phyloP scores from a whole-genome alignment of 371 early-diverging fungal species.

The Rozella allomycis region DNA sequence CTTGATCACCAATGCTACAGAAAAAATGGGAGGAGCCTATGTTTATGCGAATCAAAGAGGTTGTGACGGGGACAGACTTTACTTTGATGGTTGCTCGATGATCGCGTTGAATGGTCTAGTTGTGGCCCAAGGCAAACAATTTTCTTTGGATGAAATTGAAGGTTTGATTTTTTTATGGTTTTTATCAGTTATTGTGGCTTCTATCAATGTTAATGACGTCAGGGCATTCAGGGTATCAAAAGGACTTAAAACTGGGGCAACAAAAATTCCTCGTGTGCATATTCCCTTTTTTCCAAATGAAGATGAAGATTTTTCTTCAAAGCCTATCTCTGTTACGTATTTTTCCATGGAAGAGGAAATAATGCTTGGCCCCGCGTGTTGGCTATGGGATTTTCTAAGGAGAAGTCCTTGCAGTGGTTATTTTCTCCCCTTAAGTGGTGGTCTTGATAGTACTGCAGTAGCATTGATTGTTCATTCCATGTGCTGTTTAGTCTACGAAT shows the following conservation, averaged over 20 bases:
- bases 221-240: constrained; percentile 50
- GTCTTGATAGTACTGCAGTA: constrained; percentile 85
- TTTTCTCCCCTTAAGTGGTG: constrained; percentile 89
- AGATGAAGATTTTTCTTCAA: constrained; percentile 21
- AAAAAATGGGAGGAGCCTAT: constrained; percentile 81
- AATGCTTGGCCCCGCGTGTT: constrained; percentile 85
- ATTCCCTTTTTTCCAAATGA: constrained; percentile 41
- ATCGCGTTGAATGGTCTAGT: constrained; percentile 72
- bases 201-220: constrained; percentile 71
- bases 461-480: constrained; percentile 81
- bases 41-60: constrained; percentile 90
- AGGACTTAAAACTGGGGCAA: too few relatives aligned
- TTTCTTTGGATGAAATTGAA: constrained; percentile 72
- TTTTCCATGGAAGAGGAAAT: constrained; percentile 45
- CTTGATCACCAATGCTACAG: constrained; percentile 66
- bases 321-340: constrained; percentile 5
- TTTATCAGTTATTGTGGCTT: constrained; percentile 49
- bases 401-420: constrained; percentile 69
- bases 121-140: constrained; percentile 77
- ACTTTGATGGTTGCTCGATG: constrained; percentile 87
- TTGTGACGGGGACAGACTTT: constrained; percentile 93
- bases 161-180: constrained; percentile 5
- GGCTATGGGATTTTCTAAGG: constrained; percentile 96
- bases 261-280: too few relatives aligned
- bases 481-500: constrained; percentile 62